A percentile compares a stretch with the other conserved stretches of the same genome.
phyloP scores from a whole-genome alignment of 352 stramenopile genomes.

The Phytopythium montanum region DNA sequence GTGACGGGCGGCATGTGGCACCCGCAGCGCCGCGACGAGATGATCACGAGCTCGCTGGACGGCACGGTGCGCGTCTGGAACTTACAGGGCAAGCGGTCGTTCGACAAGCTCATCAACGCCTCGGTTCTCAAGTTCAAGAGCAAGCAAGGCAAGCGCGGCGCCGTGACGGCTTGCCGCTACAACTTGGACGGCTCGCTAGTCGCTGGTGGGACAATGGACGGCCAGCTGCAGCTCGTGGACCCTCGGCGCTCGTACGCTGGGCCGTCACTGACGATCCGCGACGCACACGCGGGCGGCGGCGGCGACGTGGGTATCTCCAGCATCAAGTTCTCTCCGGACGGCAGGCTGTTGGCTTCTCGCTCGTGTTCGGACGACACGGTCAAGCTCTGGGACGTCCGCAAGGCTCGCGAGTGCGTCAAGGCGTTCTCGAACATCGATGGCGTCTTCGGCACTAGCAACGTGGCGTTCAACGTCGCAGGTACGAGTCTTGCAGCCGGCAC shows the following conservation, averaged over 20 bases:
- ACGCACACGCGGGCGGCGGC: constrained; percentile 69
- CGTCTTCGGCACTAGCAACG: constrained; percentile 73
- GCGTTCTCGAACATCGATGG: constrained; percentile 52
- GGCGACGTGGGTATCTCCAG: constrained; percentile 68
- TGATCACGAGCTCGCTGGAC: constrained; percentile 81
- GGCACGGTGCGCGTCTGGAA: constrained; percentile 78
- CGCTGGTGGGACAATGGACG: constrained; percentile 70
- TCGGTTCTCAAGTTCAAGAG: constrained; percentile 83
- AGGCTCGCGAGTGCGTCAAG: constrained; percentile 56
- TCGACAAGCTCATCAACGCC: constrained; percentile 81
- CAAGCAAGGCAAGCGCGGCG: constrained; percentile 61
- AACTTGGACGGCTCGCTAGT: constrained; percentile 59
- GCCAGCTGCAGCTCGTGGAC: constrained; percentile 74
- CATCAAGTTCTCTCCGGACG: constrained; percentile 72
- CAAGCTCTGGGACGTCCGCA: constrained; percentile 83
- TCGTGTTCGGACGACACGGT: constrained; percentile 74
- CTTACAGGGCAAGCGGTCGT: constrained; percentile 59
- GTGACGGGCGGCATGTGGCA: constrained; percentile 72
- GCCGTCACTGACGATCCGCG: constrained; percentile 49
- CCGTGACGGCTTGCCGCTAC: constrained; percentile 73
- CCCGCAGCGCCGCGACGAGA: constrained; percentile 56
- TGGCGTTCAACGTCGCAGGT: constrained; percentile 74
- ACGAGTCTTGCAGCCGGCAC: constrained; percentile 69
- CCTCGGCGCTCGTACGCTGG: constrained; percentile 68
- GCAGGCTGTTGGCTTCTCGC: constrained; percentile 55